Evolutionary conservation across 257 asterid genomes (phyloP).

Genomic region (Verbascum thapsus): DNA sequence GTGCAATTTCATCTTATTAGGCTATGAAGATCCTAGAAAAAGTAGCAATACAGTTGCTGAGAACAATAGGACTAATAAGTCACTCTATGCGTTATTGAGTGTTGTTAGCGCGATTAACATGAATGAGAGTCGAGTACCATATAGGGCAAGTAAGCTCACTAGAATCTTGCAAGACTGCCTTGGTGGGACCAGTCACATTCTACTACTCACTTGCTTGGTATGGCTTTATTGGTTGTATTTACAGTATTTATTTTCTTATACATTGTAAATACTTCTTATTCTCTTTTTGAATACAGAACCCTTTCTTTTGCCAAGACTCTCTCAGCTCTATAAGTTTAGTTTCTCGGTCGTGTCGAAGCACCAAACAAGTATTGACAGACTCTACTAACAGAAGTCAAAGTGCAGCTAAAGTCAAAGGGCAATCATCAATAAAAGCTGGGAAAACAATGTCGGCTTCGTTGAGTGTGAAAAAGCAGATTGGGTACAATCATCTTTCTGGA

Average conservation of each 20-base stretch:
- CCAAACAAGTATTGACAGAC: constrained; percentile 52
- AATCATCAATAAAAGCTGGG: constrained; percentile 43
- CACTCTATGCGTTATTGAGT: constrained; percentile 60
- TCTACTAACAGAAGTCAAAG: constrained; percentile 47
- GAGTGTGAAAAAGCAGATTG: constrained; percentile 44
- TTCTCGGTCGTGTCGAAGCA: constrained; percentile 62
- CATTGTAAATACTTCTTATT: constrained; percentile 14
- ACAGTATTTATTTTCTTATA: constrained; percentile 8
- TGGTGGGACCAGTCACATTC: constrained; percentile 57
- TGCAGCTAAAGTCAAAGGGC: constrained; percentile 46
- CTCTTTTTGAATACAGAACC: constrained; percentile 49
- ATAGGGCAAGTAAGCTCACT: constrained; percentile 81
- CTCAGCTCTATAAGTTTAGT: constrained; percentile 63
- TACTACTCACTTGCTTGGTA: constrained; percentile 84
- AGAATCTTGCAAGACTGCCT: constrained; percentile 79
- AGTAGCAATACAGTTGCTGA: constrained; percentile 47
- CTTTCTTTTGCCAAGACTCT: constrained; percentile 73
- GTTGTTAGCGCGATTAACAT: constrained; percentile 68
- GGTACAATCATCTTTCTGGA: constrained; percentile 30
- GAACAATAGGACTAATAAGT: constrained; percentile 57
- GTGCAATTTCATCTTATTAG: constrained; percentile 37
- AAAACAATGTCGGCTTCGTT: constrained; percentile 45
- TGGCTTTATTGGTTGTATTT: constrained; percentile 24
- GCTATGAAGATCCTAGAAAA: constrained; percentile 77
- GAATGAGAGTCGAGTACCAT: constrained; percentile 69